A percentile compares a stretch with the other conserved stretches of the same genome.
These are phyloP conservation scores for Diutina mesorugosa DNA, from an alignment of 1,139 yeast genomes.

Conservation along the genomic window DNA sequence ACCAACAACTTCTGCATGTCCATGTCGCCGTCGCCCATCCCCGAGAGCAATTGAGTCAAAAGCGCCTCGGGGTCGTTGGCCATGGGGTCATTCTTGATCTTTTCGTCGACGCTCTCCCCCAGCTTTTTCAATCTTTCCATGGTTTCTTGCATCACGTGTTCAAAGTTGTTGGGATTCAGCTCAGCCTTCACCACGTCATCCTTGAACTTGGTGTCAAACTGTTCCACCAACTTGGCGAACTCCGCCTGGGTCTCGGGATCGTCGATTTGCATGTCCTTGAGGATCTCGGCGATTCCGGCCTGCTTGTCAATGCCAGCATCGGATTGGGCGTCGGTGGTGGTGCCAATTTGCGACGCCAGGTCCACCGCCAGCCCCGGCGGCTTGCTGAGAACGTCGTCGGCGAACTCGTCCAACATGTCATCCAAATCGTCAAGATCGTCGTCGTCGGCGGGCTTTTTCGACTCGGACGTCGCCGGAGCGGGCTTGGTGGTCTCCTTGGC, in stretches of 20 bases:
- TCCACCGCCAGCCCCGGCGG: conserved; percentile 38
- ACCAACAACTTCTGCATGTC: conserved; percentile 53
- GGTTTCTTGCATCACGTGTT: conserved; percentile 70
- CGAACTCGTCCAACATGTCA: conserved; percentile 64
- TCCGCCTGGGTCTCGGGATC: conserved; percentile 51
- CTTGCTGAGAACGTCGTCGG: conserved; percentile 56
- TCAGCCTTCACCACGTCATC: conserved; percentile 21
- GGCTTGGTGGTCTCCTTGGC: background rate
- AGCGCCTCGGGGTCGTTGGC: conserved; percentile 44
- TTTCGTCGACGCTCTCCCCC: conserved; percentile 54
- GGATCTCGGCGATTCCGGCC: conserved; percentile 30
- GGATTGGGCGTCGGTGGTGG: conserved; percentile 12
- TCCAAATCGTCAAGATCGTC: conserved; percentile 59
- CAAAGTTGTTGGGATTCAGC: conserved; percentile 35
- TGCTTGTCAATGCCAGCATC: conserved; percentile 35
- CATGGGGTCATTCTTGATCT: conserved; percentile 37
- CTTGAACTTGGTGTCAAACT: conserved; percentile 26
- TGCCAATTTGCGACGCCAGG: conserved; percentile 5
- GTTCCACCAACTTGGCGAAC: conserved; percentile 36
- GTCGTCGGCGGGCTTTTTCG: conserved; percentile 21
- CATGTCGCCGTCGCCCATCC: conserved; percentile 35
- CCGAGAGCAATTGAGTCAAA: conserved; percentile 40
- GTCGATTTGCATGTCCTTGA: conserved; percentile 42
- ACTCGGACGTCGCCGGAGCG: conserved; percentile 2
- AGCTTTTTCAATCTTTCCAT: conserved; percentile 65